These are phyloP conservation scores for Lentinula novae-zelandiae DNA, from an alignment of 1,284 basidiomycete genomes.

Conservation along the genomic window DNA sequence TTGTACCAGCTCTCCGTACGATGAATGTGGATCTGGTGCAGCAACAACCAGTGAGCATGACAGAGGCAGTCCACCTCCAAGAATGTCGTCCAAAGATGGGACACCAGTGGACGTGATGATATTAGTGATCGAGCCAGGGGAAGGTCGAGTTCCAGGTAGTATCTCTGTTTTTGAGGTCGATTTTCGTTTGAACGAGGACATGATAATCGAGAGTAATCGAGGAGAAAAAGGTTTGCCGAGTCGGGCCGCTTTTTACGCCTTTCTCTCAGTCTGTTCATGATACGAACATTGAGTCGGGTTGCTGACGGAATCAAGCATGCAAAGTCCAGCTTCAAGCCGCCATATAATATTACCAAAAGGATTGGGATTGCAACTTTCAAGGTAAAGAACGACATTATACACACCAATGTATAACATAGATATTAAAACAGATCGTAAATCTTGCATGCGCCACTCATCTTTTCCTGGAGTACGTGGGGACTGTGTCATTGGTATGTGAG, in stretches of 20 bases:
- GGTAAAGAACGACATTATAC: constrained; percentile 18
- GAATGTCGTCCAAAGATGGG: constrained; percentile 92
- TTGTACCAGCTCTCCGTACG: constrained; percentile 84
- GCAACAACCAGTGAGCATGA: constrained; percentile 72
- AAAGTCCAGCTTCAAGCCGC: not conserved
- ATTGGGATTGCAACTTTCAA: constrained; percentile 21
- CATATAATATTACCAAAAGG: not conserved
- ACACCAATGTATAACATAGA: not conserved
- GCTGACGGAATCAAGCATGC: not conserved
- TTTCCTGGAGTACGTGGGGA: constrained; percentile 56
- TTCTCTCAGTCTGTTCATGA: constrained; percentile 1
- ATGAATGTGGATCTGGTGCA: constrained; percentile 80
- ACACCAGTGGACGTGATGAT: constrained; percentile 83
- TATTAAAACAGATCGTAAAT: constrained; percentile 42
- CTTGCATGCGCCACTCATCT: constrained; percentile 52
- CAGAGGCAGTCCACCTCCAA: constrained; percentile 90
- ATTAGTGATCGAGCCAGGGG: constrained; percentile 58
- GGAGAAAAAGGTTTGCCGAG: not conserved
- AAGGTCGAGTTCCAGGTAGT: constrained; percentile 61
- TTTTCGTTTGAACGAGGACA: constrained; percentile 87
- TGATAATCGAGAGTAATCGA: constrained; percentile 24
- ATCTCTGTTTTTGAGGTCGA: constrained; percentile 36
- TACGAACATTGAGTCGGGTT: constrained; percentile 3
- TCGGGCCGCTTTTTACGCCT: not conserved
- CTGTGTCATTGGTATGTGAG: constrained; percentile 43